Conservation (phyloP, 129 eudicot genomes). For the Ambrosia trifida region DNA sequence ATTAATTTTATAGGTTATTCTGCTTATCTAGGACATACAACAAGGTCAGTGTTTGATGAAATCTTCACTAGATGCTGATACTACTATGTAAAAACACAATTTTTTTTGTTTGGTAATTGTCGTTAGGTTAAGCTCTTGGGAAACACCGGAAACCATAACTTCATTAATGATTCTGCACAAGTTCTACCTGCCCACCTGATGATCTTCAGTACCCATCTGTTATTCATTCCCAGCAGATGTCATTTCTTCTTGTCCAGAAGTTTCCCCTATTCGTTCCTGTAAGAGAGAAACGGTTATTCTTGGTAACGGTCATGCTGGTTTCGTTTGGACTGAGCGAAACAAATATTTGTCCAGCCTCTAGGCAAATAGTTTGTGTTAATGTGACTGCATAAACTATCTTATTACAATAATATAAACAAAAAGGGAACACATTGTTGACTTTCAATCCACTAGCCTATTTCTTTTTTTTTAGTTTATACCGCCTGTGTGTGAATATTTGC, state of each 20-base stretch:
- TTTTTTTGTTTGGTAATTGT: conserved; percentile 35
- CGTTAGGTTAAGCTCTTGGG: conserved; percentile 50
- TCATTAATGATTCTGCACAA: conserved; percentile 44
- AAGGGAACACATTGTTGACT: not conserved
- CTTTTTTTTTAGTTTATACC: not conserved
- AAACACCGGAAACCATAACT: conserved; percentile 24
- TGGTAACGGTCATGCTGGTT: not conserved
- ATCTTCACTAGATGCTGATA: conserved; percentile 29
- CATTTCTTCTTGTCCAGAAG: conserved; percentile 51
- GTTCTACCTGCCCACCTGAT: conserved; percentile 43
- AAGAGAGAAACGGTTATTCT: not conserved
- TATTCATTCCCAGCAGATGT: conserved; percentile 53
- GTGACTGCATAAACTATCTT: not conserved
- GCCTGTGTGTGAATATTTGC: not conserved
- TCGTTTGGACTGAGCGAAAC: not conserved
- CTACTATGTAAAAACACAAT: conserved; percentile 27
- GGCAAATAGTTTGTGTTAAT: not conserved
- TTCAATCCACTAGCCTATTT: not conserved
- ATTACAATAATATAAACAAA: not conserved
- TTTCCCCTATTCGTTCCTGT: conserved; percentile 69
- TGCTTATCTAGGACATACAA: conserved; percentile 26
- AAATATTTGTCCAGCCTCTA: not conserved
- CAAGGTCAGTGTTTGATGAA: conserved; percentile 25
- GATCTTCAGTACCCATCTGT: conserved; percentile 39
- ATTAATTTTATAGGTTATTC: conserved; percentile 32